Percentiles rank a stretch among this genome's conserved stretches.
phyloP scores from a whole-genome alignment of 371 early-diverging fungal genomes.

The Blakeslea trispora region DNA sequence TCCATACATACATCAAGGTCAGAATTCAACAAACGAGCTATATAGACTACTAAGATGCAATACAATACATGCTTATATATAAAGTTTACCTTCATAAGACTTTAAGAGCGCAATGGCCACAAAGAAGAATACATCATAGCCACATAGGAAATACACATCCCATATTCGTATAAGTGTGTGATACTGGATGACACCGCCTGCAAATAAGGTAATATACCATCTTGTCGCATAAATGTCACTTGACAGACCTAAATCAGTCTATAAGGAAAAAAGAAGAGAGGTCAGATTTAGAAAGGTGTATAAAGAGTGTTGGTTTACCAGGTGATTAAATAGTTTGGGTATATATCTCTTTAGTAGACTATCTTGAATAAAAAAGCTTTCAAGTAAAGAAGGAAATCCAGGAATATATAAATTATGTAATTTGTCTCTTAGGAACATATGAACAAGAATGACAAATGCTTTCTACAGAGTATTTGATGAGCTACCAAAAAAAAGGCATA shows the following conservation, averaged over 20 bases:
- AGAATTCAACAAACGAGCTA: constrained; percentile 40
- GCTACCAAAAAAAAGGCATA: no score
- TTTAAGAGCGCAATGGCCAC: constrained; percentile 59
- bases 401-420: constrained; percentile 61
- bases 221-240: constrained; percentile 61
- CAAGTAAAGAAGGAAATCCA: constrained; percentile 65
- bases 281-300: constrained; percentile 1
- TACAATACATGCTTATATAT: neutral
- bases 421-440: constrained; percentile 55
- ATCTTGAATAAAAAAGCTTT: constrained; percentile 67
- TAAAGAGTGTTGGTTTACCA: constrained; percentile 41
- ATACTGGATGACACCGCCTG: constrained; percentile 60
- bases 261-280: neutral
- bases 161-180: constrained; percentile 63
- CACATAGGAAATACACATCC: constrained; percentile 61
- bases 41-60: neutral
- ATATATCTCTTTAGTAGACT: constrained; percentile 49
- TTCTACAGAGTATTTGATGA: constrained; percentile 2
- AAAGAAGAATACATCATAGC: constrained; percentile 62
- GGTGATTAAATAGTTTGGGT: constrained; percentile 50
- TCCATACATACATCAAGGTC: constrained; percentile 60
- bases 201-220: constrained; percentile 69
- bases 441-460: constrained; percentile 51
- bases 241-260: constrained; percentile 51
- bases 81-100: constrained; percentile 53